Percentiles rank a stretch among this genome's conserved stretches.
phyloP scores from a whole-genome alignment of 2,329 filamentous ascomycete genomes.

The Pseudogymnoascus sp. region DNA sequence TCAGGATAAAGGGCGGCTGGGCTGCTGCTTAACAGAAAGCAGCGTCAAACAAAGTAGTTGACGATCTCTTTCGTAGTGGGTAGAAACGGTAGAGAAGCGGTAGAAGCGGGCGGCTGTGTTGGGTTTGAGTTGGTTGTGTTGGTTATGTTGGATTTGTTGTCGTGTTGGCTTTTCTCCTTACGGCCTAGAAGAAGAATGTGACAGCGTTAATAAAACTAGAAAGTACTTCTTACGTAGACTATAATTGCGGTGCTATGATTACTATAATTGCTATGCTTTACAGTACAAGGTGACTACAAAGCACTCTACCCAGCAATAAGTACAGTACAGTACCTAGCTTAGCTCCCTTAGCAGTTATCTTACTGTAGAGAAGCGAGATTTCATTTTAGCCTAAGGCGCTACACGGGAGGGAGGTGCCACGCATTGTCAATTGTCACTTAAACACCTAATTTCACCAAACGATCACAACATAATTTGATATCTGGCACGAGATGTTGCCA shows the following conservation, averaged over 20 bases:
- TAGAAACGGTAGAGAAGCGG: too few relatives aligned
- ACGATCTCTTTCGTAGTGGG: neutral
- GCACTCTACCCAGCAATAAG: neutral
- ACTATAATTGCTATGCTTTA: too few relatives aligned
- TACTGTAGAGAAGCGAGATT: neutral
- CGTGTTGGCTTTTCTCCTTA: neutral
- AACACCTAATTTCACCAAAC: neutral
- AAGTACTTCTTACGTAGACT: too few relatives aligned
- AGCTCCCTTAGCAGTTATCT: neutral
- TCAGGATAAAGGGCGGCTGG: neutral
- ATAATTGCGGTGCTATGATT: too few relatives aligned
- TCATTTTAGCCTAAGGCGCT: neutral
- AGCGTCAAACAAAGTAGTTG: neutral
- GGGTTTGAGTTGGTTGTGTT: neutral
- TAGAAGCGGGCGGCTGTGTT: neutral
- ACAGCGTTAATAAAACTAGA: too few relatives aligned
- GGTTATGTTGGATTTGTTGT: neutral
- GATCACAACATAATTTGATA: conserved; percentile 2
- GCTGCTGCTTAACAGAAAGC: neutral
- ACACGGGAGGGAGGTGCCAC: neutral
- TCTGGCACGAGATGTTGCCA: neutral
- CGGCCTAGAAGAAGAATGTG: neutral
- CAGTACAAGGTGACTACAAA: too few relatives aligned
- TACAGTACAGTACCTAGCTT: neutral
- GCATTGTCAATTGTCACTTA: neutral